phyloP scores from a whole-genome alignment of 23 red algal species.

The Gracilaria caudata region DNA sequence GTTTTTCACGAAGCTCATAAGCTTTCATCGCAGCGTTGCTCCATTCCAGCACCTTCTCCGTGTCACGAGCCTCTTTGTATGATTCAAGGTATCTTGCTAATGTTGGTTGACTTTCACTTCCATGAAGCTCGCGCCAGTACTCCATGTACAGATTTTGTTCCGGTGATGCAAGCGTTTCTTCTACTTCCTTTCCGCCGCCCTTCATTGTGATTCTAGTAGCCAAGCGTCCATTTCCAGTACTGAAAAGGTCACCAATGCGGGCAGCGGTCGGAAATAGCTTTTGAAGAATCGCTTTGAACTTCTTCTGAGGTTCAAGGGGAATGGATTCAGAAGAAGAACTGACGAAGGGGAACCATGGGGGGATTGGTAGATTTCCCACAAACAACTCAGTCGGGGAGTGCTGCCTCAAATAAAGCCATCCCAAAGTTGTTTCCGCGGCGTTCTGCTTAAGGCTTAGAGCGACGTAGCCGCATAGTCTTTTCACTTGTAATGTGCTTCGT shows the following conservation, averaged over 20 bases:
- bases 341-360: constrained; percentile 39
- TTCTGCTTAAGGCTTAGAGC: constrained; percentile 2
- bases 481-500: neutral
- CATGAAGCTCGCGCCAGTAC: constrained; percentile 13
- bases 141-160: constrained; percentile 46
- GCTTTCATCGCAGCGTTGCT: constrained; percentile 64
- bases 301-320: neutral
- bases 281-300: constrained; percentile 29
- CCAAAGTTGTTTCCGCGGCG: neutral
- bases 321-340: neutral
- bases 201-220: constrained; percentile 37
- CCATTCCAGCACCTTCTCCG: constrained; percentile 40
- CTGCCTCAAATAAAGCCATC: constrained; percentile 59
- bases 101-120: constrained; percentile 5
- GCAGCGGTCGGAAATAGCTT: constrained; percentile 34
- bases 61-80: constrained; percentile 31
- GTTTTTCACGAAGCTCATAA: constrained; percentile 37
- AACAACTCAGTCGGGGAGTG: constrained; percentile 45
- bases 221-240: constrained; percentile 54
- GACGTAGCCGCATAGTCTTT: constrained; percentile 33
- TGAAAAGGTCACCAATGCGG: constrained; percentile 42
- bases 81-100: constrained; percentile 13
- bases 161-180: constrained; percentile 1
- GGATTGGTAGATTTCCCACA: constrained; percentile 53
- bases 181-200: constrained; percentile 6